Percentiles rank a stretch among this genome's conserved stretches.
Evolutionary conservation across 768 basidiomycete genomes (phyloP).

Genomic region (Gelatoporia subvermispora): DNA sequence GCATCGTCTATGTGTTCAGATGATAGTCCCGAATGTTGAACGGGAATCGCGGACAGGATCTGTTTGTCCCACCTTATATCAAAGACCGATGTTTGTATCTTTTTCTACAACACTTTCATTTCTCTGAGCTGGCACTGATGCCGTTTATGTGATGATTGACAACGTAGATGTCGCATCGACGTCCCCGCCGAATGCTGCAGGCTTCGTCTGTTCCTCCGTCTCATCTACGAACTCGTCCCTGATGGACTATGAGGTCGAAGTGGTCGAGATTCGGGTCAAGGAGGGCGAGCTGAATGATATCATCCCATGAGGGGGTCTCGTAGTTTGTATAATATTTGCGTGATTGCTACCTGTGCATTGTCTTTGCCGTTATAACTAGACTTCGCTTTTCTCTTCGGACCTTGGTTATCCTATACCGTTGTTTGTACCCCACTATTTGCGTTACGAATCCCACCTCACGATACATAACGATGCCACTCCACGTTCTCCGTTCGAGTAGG

Average conservation of each 20-base stretch:
- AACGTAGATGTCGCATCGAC: conserved; percentile 72
- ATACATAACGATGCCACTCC: too few relatives aligned
- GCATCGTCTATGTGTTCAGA: conserved; percentile 14
- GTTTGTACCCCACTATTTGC: not conserved
- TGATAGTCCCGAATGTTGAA: not conserved
- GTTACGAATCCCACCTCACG: too few relatives aligned
- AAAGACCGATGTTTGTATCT: conserved; percentile 70
- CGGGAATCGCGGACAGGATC: conserved; percentile 44
- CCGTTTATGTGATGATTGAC: conserved; percentile 7
- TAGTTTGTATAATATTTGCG: conserved; percentile 6
- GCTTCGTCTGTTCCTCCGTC: conserved; percentile 63
- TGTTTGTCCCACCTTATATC: conserved; percentile 85
- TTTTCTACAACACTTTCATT: conserved; percentile 28
- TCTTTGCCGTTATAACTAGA: too few relatives aligned
- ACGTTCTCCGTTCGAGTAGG: too few relatives aligned
- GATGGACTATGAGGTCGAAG: conserved; percentile 79
- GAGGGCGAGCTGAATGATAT: conserved; percentile 76
- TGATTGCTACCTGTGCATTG: too few relatives aligned
- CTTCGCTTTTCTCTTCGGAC: conserved; percentile 1
- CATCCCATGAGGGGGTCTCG: conserved; percentile 63
- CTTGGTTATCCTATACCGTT: conserved; percentile 9
- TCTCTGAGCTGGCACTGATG: conserved; percentile 14
- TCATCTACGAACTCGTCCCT: conserved; percentile 64
- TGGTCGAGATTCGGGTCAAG: conserved; percentile 80
- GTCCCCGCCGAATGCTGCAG: conserved; percentile 66